Evolutionary conservation across 2,329 filamentous ascomycete species (phyloP).

Genomic region (Talaromyces piceae): DNA sequence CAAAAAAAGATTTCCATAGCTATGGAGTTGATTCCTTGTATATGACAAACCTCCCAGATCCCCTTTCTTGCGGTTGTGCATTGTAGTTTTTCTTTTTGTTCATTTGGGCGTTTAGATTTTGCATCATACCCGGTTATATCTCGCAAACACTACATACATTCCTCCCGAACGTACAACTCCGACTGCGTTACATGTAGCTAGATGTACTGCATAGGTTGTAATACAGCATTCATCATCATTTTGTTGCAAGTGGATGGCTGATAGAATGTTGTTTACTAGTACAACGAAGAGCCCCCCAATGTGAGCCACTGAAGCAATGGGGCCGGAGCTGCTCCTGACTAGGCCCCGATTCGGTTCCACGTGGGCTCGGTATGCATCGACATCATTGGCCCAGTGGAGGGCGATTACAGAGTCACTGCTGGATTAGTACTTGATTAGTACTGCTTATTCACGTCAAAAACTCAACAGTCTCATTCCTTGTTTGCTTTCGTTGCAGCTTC

Average conservation of each 20-base stretch:
- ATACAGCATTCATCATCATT: too few relatives aligned
- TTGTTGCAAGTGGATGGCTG: too few relatives aligned
- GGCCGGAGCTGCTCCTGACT: too few relatives aligned
- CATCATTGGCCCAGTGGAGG: not conserved
- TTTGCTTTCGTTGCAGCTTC: too few relatives aligned
- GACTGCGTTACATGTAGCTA: not conserved
- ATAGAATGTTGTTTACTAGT: too few relatives aligned
- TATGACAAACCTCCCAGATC: not conserved
- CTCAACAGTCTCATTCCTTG: too few relatives aligned
- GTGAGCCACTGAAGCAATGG: too few relatives aligned
- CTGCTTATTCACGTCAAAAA: too few relatives aligned
- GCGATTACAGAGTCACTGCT: not conserved
- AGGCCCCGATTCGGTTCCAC: not conserved
- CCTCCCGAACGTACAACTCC: not conserved
- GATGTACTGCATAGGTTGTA: too few relatives aligned
- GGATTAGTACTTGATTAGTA: too few relatives aligned
- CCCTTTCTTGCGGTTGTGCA: not conserved
- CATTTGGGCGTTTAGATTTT: slow-evolving; percentile 2
- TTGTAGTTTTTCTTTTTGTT: not conserved
- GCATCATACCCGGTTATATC: not conserved
- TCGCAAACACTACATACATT: not conserved
- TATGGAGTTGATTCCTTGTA: not conserved
- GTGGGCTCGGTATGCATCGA: not conserved
- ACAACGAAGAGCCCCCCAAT: too few relatives aligned
- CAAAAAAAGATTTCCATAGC: not conserved